Base-by-base conservation (phyloP, 129 eudicot genomes). In the Solidago caesia region DNA sequence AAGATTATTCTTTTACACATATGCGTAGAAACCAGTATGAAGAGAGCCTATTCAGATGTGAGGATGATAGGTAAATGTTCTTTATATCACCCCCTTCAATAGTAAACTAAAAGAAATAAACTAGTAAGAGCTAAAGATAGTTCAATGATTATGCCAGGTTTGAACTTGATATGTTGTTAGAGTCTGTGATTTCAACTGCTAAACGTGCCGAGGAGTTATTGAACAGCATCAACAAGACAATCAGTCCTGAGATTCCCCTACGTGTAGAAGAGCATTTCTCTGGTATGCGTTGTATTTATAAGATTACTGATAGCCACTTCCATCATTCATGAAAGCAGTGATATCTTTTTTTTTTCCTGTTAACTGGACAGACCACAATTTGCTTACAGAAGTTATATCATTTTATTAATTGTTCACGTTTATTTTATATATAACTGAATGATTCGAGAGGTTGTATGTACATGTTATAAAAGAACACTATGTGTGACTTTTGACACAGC, bases 11-110 rank as follows among this genome's bases (percentile, higher is more conserved):
- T 12, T 95, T 95, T 69, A 95, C 89, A 70, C 99, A 95, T 81
- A 95, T 95, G 99, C 94, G 99, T 65, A 84, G 97, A 89, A 95
- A 95, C 79, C 99, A 95, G 75, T 95, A 87, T 79, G 99, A 95
- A 80, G 99, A 95, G 80, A 95, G 97, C 78, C 82, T 95, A 56
- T 95, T 95, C 74, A 89, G 96, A 85, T 95, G 99, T 72, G 99
- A 95, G 84, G 99, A 95, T 83, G 99, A 95, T 74, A 91, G 97
- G 99, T 95, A 84, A 55, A 49, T 21, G 27, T 53, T 73, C 57
- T 68, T 15, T 7, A 33, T 68, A 21, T 69, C 6, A 11, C 33
- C 58, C 2, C 45, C 3, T 70, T 56, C 2, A 67, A 57, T 16
- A 10, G 49, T 25, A 43, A 15, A 68, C 58, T 14, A 44, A 76